Conservation (phyloP, 441 rosid species). For the Pelargonium myrrhifolium region DNA sequence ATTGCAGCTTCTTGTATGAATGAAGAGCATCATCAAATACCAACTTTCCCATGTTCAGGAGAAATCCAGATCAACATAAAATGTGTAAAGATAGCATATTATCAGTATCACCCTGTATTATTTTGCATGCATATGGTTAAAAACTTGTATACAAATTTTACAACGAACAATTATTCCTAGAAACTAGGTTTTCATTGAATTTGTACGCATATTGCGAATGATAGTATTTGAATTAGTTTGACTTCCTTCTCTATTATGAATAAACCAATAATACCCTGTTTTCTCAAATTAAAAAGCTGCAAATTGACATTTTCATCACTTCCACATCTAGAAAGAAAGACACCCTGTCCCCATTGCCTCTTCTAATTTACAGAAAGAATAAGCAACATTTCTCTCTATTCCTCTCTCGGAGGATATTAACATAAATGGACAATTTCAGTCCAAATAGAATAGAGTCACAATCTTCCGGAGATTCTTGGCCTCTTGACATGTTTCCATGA, state of each 20-base stretch:
- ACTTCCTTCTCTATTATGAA: constrained; percentile 6
- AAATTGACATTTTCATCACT: constrained; percentile 1
- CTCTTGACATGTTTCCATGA: constrained; percentile 96
- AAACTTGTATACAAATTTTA: background rate
- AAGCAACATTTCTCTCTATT: constrained; percentile 12
- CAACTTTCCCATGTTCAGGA: too few relatives aligned
- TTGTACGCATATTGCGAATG: background rate
- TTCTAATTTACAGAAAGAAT: constrained; percentile 21
- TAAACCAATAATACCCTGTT: background rate
- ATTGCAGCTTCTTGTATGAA: too few relatives aligned
- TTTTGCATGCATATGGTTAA: background rate
- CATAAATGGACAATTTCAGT: constrained; percentile 32
- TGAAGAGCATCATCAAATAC: too few relatives aligned
- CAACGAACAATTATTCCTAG: background rate
- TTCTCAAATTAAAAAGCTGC: constrained; percentile 1
- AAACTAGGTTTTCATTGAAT: background rate
- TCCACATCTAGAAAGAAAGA: constrained; percentile 12
- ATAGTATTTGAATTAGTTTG: background rate
- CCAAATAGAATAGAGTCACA: constrained; percentile 85
- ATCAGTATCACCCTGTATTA: too few relatives aligned
- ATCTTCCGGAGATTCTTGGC: constrained; percentile 85
- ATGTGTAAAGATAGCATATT: too few relatives aligned
- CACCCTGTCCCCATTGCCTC: background rate
- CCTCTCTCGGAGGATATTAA: constrained; percentile 14
- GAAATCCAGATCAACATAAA: too few relatives aligned